These are phyloP conservation scores for Cornus controversa DNA, from an alignment of 148 eudicot species.

Conservation along the genomic window DNA sequence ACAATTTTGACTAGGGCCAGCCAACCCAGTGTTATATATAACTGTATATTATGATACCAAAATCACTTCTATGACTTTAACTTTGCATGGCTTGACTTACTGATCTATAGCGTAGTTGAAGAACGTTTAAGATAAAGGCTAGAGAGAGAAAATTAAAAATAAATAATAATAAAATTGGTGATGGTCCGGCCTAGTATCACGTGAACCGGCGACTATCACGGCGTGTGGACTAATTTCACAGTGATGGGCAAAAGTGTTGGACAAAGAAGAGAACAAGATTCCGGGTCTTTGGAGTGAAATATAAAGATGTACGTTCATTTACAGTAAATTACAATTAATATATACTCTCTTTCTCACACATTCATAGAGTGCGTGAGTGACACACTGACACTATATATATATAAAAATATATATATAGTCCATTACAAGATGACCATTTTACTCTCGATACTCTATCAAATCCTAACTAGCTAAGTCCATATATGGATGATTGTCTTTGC, in stretches of 20 bases:
- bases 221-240: constrained; percentile 10
- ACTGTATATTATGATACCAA: background rate
- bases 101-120: background rate
- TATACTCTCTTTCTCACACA: background rate
- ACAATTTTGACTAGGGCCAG: background rate
- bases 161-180: too few relatives aligned
- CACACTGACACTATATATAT: too few relatives aligned
- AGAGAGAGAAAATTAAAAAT: background rate
- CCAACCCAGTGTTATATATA: background rate
- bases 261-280: constrained; percentile 12
- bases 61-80: background rate
- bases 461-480: too few relatives aligned
- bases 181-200: constrained; percentile 29
- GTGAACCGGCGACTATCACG: constrained; percentile 53
- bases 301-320: background rate
- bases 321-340: background rate
- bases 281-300: constrained; percentile 11
- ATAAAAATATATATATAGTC: too few relatives aligned
- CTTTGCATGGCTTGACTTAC: background rate
- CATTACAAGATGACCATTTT: too few relatives aligned
- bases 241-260: background rate
- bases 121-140: constrained; percentile 2
- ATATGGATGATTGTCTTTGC: too few relatives aligned
- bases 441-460: too few relatives aligned
- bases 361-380: background rate